Conservation (phyloP, 805 yeast genomes). For the Kodamaea lidongshanica region DNA sequence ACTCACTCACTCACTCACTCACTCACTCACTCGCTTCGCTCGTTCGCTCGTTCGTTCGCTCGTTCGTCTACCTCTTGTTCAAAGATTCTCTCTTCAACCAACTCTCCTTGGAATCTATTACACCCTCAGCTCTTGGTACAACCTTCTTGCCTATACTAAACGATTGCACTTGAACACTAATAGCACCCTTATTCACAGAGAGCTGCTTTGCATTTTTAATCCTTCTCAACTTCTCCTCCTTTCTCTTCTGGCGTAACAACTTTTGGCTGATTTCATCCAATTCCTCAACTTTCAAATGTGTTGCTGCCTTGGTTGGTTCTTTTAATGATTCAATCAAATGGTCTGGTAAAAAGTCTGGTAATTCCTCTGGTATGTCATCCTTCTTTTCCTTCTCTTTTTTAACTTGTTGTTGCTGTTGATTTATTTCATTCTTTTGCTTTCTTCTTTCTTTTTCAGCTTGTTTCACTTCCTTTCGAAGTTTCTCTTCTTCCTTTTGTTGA, state of each 20-base stretch:
- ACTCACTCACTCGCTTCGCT: too few relatives aligned
- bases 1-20: too few relatives aligned
- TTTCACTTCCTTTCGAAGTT: slow-evolving; percentile 20
- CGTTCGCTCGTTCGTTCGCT: too few relatives aligned
- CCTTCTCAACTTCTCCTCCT: slow-evolving; percentile 28
- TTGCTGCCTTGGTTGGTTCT: slow-evolving; percentile 14
- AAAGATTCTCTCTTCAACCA: slow-evolving; percentile 39
- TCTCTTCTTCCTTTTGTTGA: slow-evolving; percentile 19
- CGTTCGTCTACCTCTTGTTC: slow-evolving; percentile 29
- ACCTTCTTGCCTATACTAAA: slow-evolving; percentile 17
- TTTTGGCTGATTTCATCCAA: slow-evolving; percentile 26
- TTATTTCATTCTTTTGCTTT: slow-evolving; percentile 27
- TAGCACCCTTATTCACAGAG: slow-evolving; percentile 35
- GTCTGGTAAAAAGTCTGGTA: slow-evolving; percentile 40
- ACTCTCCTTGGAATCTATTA: slow-evolving; percentile 26
- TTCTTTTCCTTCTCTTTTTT: slow-evolving; percentile 16
- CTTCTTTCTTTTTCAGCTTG: slow-evolving; percentile 30
- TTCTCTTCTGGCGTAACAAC: slow-evolving; percentile 22
- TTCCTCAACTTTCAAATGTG: slow-evolving; percentile 29
- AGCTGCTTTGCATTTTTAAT: slow-evolving; percentile 20
- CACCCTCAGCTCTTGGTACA: slow-evolving; percentile 33
- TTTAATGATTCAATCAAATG: slow-evolving; percentile 25
- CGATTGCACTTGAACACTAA: slow-evolving; percentile 31
- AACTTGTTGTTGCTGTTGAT: slow-evolving; percentile 30
- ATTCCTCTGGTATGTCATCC: slow-evolving; percentile 17